Evolutionary conservation across 2,329 filamentous ascomycete genomes (phyloP).

Genomic region (Hymenoscyphus scutula): DNA sequence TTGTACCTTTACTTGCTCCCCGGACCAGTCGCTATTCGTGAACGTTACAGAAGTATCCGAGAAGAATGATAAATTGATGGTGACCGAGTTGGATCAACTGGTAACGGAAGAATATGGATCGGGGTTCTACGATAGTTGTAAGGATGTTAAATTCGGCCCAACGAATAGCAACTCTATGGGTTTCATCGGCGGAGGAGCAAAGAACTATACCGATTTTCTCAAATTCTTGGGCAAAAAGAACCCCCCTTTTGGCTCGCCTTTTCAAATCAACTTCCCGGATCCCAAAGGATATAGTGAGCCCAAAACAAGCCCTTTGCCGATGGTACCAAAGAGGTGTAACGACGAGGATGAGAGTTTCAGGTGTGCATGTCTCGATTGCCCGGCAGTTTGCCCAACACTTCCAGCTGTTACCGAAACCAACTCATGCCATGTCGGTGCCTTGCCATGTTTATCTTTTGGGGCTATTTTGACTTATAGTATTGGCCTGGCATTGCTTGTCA

Average conservation of each 20-base stretch:
- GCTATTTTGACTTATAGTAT: constrained; percentile 84
- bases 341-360: constrained; percentile 81
- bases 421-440: constrained; percentile 75
- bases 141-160: constrained; percentile 96
- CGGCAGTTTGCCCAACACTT: constrained; percentile 77
- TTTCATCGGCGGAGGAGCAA: constrained; percentile 91
- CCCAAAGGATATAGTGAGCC: constrained; percentile 57
- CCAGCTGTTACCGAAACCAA: constrained; percentile 68
- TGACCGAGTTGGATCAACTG: constrained; percentile 87
- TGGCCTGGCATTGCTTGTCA: constrained; percentile 65
- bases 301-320: constrained; percentile 68
- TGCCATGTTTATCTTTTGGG: constrained; percentile 93
- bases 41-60: constrained; percentile 77
- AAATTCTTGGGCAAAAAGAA: constrained; percentile 95
- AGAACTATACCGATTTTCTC: constrained; percentile 81
- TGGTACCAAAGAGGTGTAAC: constrained; percentile 82
- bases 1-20: constrained; percentile 97
- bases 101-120: constrained; percentile 80
- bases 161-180: constrained; percentile 93
- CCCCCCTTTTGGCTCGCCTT: constrained; percentile 79
- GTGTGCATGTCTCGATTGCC: constrained; percentile 93
- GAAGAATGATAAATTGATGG: constrained; percentile 56
- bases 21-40: constrained; percentile 91
- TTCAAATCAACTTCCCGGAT: constrained; percentile 91
- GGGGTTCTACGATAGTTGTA: constrained; percentile 95